These are phyloP conservation scores for Cladosporium phlei DNA, from an alignment of 2,329 filamentous ascomycete genomes.

Conservation along the genomic window DNA sequence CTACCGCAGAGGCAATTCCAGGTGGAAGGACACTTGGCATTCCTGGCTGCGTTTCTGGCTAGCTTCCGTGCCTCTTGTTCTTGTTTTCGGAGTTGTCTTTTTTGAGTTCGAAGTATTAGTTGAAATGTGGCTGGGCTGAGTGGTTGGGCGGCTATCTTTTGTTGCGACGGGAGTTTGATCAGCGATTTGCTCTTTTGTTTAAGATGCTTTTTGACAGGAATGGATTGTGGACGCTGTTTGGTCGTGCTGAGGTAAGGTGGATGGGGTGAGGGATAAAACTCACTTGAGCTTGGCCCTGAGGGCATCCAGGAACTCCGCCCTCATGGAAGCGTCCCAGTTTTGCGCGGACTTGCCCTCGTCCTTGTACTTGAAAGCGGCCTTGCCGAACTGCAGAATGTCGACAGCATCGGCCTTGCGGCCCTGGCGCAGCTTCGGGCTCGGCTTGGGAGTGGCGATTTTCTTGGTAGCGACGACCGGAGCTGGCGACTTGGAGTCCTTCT, in stretches of 20 bases:
- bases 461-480: not conserved
- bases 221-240: too few species aligned
- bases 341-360: slow-evolving; percentile 22
- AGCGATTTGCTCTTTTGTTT: not conserved
- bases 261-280: slow-evolving; percentile 19
- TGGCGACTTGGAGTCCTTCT: slow-evolving; percentile 4
- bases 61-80: not conserved
- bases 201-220: not conserved
- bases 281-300: slow-evolving; percentile 30
- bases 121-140: too few species aligned
- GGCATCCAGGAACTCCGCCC: slow-evolving; percentile 24
- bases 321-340: slow-evolving; percentile 21
- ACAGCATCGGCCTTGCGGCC: slow-evolving; percentile 27
- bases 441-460: not conserved
- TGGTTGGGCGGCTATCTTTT: slow-evolving; percentile 5
- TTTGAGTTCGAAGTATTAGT: too few species aligned
- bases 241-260: not conserved
- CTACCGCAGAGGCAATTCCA: slow-evolving; percentile 28
- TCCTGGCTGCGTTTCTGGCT: not conserved
- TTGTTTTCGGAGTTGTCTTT: not conserved
- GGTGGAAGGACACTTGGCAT: not conserved
- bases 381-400: slow-evolving; percentile 27
- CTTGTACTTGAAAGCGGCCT: slow-evolving; percentile 25
- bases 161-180: slow-evolving; percentile 6
- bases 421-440: not conserved